Evolutionary conservation across 2,329 filamentous ascomycete genomes (phyloP), one percentile per base, ranked within the genome.

Genomic region (Graphilbum sp.): DNA sequence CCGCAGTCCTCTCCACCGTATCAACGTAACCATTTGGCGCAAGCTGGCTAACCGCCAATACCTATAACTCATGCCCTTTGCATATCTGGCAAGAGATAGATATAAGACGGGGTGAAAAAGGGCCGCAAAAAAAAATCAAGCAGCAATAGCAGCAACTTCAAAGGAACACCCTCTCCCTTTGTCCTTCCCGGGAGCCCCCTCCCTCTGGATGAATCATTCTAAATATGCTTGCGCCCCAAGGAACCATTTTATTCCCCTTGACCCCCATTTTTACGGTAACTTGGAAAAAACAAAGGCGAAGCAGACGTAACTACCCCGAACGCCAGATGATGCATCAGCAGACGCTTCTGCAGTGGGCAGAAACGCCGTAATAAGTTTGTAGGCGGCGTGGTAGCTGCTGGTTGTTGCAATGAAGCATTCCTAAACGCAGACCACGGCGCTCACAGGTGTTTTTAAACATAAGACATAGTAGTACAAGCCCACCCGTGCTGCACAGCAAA

Each of bases 151-250:
- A n/a, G n/a, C n/a, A n/a, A n/a, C n/a, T n/a, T n/a, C n/a, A 19
- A 35, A 35, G 32, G 7, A 17, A 34, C 18, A 27, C 20, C 36
- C 21, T n/a, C 23, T 3, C 15, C 9, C 9, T 11, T n/a, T n/a
- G n/a, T n/a, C n/a, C n/a, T n/a, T 18, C 15, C 34, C 30, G 10
- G 15, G 27, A 5, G 15, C 27, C 27, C 27, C 15, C 16, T 32
- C 16, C 27, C 7, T 29, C 30, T 32, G 16, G 5, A 5, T 16
- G 17, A 18, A 32, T 17, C 39, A 41, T 37, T 41, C 39, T 41
- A n/a, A 41, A 31, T 30, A 13, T 41, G 39, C 35, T 40, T 40
- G 39, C 39, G 35, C n/a, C n/a, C 39, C 39, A 9, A 16, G 31
- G 19, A 23, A 37, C 39, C 39, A 20, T 30, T 41, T 37, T 41